Evolutionary conservation across 495 filamentous ascomycete genomes (phyloP), one percentile per base, ranked within the genome.

Genomic region (Beverwykella pulmonaria): DNA sequence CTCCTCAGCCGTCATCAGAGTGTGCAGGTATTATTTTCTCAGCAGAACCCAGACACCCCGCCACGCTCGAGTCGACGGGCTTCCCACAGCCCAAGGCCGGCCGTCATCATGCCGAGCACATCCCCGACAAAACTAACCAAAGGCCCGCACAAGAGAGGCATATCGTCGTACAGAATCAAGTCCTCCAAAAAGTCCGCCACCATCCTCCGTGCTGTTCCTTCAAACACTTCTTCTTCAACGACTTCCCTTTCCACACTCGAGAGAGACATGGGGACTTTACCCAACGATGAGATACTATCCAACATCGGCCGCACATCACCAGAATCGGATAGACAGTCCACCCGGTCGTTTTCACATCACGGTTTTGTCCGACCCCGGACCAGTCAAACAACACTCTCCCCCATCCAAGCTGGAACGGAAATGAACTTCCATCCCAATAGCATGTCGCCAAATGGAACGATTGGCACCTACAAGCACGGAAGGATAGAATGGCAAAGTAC

Each of bases 391-490:
- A 34, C 27, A 23, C 59, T 65, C 48, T 54, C 69, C 14, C 30
- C 60, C n/a, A 65, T 47, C 25, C 29, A 53, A 32, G 60, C 55
- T 56, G 39, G 57, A 34, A 25, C 50, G 41, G 67, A 59, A 23
- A 70, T 57, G 55, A 59, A 26, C 14, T 58, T 60, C 63, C 52
- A 30, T 25, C 63, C 59, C 26, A 36, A 26, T 39, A 29, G 17
- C 23, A 29, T 61, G 48, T 29, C 71, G 1, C 30, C 53, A 30
- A 60, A 55, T 1, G 56, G 22, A 25, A 67, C 61, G 10, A 75
- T 78, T 56, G 76, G 76, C 6, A 36, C 73, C 2, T 78, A 75
- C 71, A 74, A 65, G 60, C 59, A 75, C 59, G 76, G 76, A 29
- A 59, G 61, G 4, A 55, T 70, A 30, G 67, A 74, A 8, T 78